A percentile compares a stretch with the other conserved stretches of the same genome.
Conservation (phyloP, 177 flowering plant species). For the Vitis hybrid region DNA sequence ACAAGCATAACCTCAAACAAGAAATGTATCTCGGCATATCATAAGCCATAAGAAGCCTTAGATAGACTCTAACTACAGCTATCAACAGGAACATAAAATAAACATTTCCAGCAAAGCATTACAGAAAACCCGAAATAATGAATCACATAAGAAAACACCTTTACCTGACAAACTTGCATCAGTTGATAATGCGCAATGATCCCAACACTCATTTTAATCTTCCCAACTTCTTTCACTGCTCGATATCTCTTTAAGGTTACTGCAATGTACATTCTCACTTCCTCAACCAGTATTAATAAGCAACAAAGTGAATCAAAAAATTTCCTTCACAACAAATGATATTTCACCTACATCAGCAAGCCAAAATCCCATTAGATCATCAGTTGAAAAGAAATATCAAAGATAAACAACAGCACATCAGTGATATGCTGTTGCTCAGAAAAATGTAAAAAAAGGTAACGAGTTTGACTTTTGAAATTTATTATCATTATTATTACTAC, state of each 20-base stretch:
- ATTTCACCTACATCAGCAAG: slow-evolving; percentile 27
- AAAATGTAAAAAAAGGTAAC: not conserved
- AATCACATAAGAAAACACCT: not conserved
- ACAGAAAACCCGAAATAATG: not conserved
- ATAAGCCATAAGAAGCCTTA: too few species aligned
- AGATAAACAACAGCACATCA: not conserved
- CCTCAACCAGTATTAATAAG: slow-evolving; percentile 23
- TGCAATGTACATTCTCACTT: slow-evolving; percentile 71
- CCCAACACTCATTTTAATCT: slow-evolving; percentile 64
- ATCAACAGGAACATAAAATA: not conserved
- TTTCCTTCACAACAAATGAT: slow-evolving; percentile 10
- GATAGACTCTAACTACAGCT: not conserved
- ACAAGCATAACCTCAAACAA: not conserved
- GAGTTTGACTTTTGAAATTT: not conserved
- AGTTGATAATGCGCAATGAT: slow-evolving; percentile 54
- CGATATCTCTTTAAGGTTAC: slow-evolving; percentile 43
- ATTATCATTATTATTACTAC: not conserved
- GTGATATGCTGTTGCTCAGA: too few species aligned
- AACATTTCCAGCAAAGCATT: not conserved
- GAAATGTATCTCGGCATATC: too few species aligned
- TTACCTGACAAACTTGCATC: slow-evolving; percentile 83
- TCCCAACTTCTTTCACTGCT: slow-evolving; percentile 49
- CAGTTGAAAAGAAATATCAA: not conserved
- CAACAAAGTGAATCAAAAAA: slow-evolving; percentile 4
- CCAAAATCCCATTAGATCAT: not conserved